These are phyloP conservation scores for Paramecium sexaurelia DNA, from an alignment of 73 alveolate genomes.

Conservation along the genomic window DNA sequence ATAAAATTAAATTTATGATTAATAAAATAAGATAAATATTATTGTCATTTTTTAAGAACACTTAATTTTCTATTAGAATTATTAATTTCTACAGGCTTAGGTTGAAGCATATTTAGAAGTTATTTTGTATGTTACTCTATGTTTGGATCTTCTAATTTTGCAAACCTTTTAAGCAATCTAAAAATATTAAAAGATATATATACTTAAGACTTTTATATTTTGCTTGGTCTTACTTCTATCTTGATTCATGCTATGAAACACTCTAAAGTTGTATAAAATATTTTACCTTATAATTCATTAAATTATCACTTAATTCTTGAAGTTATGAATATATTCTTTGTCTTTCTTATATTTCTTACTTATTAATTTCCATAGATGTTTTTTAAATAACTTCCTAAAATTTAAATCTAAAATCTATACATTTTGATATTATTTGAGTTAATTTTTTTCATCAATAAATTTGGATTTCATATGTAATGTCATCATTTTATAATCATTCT, in stretches of 20 bases:
- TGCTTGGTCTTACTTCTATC: slow-evolving; percentile 6
- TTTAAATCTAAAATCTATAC: background rate
- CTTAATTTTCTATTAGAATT: background rate
- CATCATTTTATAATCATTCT: slow-evolving; percentile 49
- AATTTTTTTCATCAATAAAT: slow-evolving; percentile 36
- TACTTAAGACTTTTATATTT: slow-evolving; percentile 28
- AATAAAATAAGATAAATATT: background rate
- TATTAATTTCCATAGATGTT: slow-evolving; percentile 47
- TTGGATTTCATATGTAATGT: slow-evolving; percentile 3
- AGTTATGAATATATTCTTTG: slow-evolving; percentile 38
- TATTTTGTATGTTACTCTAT: background rate
- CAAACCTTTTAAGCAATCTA: background rate
- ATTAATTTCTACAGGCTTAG: background rate
- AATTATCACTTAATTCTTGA: slow-evolving; percentile 34
- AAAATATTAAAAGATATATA: background rate
- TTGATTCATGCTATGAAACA: slow-evolving; percentile 38
- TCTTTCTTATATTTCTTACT: slow-evolving; percentile 16
- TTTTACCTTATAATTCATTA: background rate
- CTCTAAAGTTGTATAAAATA: background rate
- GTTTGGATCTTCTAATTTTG: background rate
- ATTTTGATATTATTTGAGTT: slow-evolving; percentile 16
- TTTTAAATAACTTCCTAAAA: background rate
- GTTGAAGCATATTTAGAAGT: background rate
- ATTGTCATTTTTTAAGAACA: background rate
- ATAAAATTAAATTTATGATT: background rate